Conservation (phyloP, 371 early-diverging fungal genomes). For the Mucor plumbeus region DNA sequence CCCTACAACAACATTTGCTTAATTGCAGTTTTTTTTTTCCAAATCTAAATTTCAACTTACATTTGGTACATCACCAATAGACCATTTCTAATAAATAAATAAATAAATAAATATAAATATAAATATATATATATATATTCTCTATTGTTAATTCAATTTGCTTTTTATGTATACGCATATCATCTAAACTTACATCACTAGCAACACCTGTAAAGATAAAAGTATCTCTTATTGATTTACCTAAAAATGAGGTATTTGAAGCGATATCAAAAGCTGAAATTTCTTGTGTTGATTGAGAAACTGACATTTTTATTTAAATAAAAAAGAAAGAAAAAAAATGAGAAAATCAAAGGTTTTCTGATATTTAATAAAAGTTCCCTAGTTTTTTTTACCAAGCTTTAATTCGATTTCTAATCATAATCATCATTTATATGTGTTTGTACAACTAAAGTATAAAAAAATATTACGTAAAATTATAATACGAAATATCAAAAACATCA, state of each 20-base stretch:
- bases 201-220: slow-evolving; percentile 17
- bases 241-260: slow-evolving; percentile 16
- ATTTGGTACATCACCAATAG: slow-evolving; percentile 45
- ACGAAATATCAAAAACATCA: too few relatives aligned
- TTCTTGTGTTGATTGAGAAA: background rate
- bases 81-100: slow-evolving; percentile 29
- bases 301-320: slow-evolving; percentile 1
- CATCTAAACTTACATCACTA: slow-evolving; percentile 13
- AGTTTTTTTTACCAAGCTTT: background rate
- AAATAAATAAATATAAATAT: too few relatives aligned
- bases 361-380: background rate
- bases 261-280: slow-evolving; percentile 24
- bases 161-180: background rate
- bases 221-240: slow-evolving; percentile 5
- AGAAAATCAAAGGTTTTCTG: background rate
- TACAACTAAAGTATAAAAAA: background rate
- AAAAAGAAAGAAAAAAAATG: slow-evolving; percentile 16
- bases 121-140: too few relatives aligned
- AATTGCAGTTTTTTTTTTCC: background rate
- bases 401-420: slow-evolving; percentile 12
- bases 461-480: background rate
- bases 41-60: slow-evolving; percentile 27
- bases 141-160: too few relatives aligned
- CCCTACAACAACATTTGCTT: background rate
- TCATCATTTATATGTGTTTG: background rate